These are phyloP conservation scores for Sporopachydermia cereana DNA, from an alignment of 1,139 yeast species.

Conservation along the genomic window DNA sequence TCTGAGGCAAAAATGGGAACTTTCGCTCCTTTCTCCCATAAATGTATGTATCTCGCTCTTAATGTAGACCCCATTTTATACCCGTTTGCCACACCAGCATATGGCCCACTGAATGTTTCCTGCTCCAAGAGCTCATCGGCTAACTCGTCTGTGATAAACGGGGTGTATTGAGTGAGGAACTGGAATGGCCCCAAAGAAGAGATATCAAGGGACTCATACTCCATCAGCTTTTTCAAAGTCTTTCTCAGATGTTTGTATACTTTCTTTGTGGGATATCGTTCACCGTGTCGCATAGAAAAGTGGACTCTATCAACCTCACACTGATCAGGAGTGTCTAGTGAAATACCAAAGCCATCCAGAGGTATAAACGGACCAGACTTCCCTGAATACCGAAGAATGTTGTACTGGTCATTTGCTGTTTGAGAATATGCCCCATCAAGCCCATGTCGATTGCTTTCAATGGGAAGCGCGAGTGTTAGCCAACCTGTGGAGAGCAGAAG, in stretches of 20 bases:
- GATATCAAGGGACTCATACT: conserved; percentile 13
- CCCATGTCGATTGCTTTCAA: too few relatives aligned
- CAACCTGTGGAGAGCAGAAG: too few relatives aligned
- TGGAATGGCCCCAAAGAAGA: conserved; percentile 11
- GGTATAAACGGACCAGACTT: conserved; percentile 27
- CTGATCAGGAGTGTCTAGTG: conserved; percentile 26
- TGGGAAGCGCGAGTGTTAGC: too few relatives aligned
- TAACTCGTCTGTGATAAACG: conserved; percentile 12
- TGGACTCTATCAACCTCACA: conserved; percentile 46
- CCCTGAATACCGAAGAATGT: conserved; percentile 19
- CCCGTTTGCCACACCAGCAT: conserved; percentile 23
- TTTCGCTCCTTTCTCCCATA: conserved; percentile 17
- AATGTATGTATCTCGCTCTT: conserved; percentile 25
- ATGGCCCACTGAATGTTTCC: conserved; percentile 24
- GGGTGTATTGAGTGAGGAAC: conserved; percentile 11
- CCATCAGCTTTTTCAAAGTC: conserved; percentile 14
- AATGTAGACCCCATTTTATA: conserved; percentile 22
- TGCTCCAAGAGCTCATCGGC: conserved; percentile 18
- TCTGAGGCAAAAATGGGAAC: conserved; percentile 29
- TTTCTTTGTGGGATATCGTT: conserved; percentile 34
- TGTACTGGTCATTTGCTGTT: conserved; percentile 14
- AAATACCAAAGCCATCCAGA: conserved; percentile 26
- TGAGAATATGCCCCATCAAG: conserved; percentile 16
- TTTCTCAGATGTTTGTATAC: conserved; percentile 13
- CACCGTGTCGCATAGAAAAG: conserved; percentile 48